phyloP scores from a whole-genome alignment of 129 eudicot genomes.

The Deinandra increscens region DNA sequence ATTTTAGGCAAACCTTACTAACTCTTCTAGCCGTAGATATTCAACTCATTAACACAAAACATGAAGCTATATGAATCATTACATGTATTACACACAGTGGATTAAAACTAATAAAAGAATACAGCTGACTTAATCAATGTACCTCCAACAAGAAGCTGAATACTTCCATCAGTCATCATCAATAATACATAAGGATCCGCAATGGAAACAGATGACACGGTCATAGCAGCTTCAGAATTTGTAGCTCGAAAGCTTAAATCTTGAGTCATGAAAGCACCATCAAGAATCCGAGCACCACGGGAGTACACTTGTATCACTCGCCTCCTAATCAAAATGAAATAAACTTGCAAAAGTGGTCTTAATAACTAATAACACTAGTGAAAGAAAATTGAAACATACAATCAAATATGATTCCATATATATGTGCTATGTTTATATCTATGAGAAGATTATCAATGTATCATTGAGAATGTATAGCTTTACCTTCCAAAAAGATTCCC shows the following conservation, averaged over 20 bases:
- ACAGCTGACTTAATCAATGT: slow-evolving; percentile 20
- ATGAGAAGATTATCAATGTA: neutral
- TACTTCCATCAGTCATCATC: slow-evolving; percentile 83
- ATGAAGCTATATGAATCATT: slow-evolving; percentile 12
- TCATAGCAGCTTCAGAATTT: slow-evolving; percentile 55
- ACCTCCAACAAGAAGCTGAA: slow-evolving; percentile 99
- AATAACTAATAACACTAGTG: neutral
- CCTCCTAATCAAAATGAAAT: slow-evolving; percentile 51
- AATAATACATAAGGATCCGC: slow-evolving; percentile 95
- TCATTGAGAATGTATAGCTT: neutral
- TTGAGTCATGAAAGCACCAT: slow-evolving; percentile 96
- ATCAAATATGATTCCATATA: neutral
- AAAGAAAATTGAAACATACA: neutral
- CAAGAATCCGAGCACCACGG: slow-evolving; percentile 92
- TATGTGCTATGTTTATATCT: neutral
- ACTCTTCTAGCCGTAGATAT: neutral
- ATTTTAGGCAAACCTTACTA: neutral
- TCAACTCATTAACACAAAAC: slow-evolving; percentile 3
- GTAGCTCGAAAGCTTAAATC: slow-evolving; percentile 63
- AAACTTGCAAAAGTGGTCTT: slow-evolving; percentile 9
- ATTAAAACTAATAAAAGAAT: neutral
- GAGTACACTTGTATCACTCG: slow-evolving; percentile 85
- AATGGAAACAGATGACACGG: slow-evolving; percentile 80
- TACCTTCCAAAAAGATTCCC: slow-evolving; percentile 98
- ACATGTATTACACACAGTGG: neutral